Evolutionary conservation across 768 basidiomycete species (phyloP).

Genomic region (Suillus weaverae): DNA sequence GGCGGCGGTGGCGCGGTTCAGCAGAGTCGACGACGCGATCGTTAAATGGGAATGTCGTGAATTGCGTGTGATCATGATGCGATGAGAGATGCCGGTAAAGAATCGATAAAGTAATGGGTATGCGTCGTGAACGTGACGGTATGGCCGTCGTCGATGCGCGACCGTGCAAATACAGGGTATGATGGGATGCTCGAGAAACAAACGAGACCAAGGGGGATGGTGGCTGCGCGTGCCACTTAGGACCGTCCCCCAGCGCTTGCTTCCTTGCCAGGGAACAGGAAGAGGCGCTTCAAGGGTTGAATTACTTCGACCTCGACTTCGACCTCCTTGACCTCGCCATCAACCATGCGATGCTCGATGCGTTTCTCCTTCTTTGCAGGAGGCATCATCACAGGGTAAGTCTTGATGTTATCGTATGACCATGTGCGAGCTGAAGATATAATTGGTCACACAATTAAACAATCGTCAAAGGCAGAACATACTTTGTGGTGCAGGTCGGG

Average conservation of each 20-base stretch:
- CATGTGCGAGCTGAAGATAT: slow-evolving; percentile 58
- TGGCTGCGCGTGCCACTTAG: slow-evolving; percentile 20
- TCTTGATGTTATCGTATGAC: slow-evolving; percentile 74
- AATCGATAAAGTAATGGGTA: slow-evolving; percentile 37
- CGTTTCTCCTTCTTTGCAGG: slow-evolving; percentile 56
- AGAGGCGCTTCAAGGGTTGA: slow-evolving; percentile 61
- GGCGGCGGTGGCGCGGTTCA: slow-evolving; percentile 33
- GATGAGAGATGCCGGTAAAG: slow-evolving; percentile 19
- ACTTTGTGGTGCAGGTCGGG: slow-evolving; percentile 56
- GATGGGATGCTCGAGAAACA: slow-evolving; percentile 18
- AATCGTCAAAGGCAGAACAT: slow-evolving; percentile 21
- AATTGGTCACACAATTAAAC: slow-evolving; percentile 7
- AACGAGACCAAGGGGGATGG: background rate
- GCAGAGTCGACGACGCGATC: slow-evolving; percentile 26
- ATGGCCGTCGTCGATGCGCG: slow-evolving; percentile 29
- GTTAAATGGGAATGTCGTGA: slow-evolving; percentile 30
- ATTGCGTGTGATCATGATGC: slow-evolving; percentile 24
- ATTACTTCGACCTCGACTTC: slow-evolving; percentile 55
- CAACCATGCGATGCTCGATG: slow-evolving; percentile 47
- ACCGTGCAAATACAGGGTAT: slow-evolving; percentile 31
- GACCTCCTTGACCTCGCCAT: slow-evolving; percentile 52
- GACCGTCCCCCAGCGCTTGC: slow-evolving; percentile 27
- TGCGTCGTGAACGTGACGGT: slow-evolving; percentile 32
- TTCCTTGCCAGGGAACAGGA: slow-evolving; percentile 61
- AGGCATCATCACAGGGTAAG: slow-evolving; percentile 56